A percentile compares a stretch with the other conserved stretches of the same genome.
Evolutionary conservation across 495 filamentous ascomycete genomes (phyloP).

Genomic region (Aspergillus bridgeri): DNA sequence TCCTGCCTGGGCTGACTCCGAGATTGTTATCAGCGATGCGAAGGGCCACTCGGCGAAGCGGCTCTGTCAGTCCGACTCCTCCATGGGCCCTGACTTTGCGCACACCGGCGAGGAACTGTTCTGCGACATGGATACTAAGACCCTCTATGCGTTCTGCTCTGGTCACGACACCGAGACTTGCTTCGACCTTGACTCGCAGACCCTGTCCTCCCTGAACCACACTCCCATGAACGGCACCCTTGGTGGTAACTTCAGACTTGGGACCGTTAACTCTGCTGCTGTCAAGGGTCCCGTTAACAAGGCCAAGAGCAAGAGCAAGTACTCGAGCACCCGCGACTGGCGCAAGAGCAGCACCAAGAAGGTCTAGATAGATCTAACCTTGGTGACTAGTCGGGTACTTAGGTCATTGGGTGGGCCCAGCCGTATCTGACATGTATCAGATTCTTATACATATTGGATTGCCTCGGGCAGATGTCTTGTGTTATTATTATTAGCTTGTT

Average conservation of each 20-base stretch:
- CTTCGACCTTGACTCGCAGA: not conserved
- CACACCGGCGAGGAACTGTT: constrained; percentile 6
- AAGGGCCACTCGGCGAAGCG: constrained; percentile 1
- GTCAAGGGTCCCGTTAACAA: too few species aligned
- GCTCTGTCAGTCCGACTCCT: constrained; percentile 9
- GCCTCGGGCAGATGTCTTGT: too few species aligned
- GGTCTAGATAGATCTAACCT: not conserved
- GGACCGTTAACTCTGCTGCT: not conserved
- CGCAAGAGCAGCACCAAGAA: not conserved
- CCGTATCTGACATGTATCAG: not conserved
- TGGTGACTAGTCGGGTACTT: too few species aligned
- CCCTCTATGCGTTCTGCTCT: constrained; percentile 4
- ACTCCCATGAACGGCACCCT: not conserved
- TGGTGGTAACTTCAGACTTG: not conserved
- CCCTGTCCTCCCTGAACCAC: not conserved
- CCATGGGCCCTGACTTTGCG: constrained; percentile 14
- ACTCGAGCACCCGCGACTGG: not conserved
- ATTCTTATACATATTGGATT: too few species aligned
- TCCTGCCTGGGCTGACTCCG: constrained; percentile 1
- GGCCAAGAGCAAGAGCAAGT: not conserved
- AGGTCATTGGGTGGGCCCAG: not conserved
- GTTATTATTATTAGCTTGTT: too few species aligned
- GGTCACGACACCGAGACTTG: not conserved
- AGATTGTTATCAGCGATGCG: constrained; percentile 8
- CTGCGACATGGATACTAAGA: constrained; percentile 11